Evolutionary conservation across 2,329 filamentous ascomycete genomes (phyloP).

Genomic region (Zasmidium cellare): DNA sequence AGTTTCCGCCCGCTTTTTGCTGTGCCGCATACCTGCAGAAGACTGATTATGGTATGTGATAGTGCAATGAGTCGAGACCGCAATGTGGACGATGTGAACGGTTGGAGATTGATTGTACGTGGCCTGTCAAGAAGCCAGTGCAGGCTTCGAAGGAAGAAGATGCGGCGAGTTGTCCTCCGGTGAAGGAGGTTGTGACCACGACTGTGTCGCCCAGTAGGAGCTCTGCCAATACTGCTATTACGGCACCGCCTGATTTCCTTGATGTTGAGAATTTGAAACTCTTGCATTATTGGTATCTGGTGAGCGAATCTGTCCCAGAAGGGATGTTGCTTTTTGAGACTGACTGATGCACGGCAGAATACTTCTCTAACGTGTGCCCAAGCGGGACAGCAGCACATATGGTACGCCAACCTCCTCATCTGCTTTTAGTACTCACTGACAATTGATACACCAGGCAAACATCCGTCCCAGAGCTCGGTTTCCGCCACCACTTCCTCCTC

Average conservation of each 20-base stretch:
- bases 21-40: not conserved
- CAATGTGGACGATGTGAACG: conserved; percentile 9
- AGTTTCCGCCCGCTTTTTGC: not conserved
- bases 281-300: conserved; percentile 20
- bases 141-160: not conserved
- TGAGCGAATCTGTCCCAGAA: too few relatives aligned
- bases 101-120: conserved; percentile 19
- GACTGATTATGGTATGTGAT: not conserved
- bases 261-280: conserved; percentile 20
- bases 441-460: too few relatives aligned
- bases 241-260: not conserved
- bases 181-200: not conserved
- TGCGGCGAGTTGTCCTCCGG: too few relatives aligned
- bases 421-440: too few relatives aligned
- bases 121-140: conserved; percentile 1
- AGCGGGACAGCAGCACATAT: conserved; percentile 6
- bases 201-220: too few relatives aligned
- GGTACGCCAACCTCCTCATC: not conserved
- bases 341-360: not conserved
- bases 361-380: conserved; percentile 13
- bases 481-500: conserved; percentile 23
- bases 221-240: not conserved
- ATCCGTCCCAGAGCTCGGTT: conserved; percentile 17
- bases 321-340: too few relatives aligned
- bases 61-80: not conserved